These are phyloP conservation scores for Vigna reflexopilosa DNA, from an alignment of 306 rosid species.

Conservation along the genomic window DNA sequence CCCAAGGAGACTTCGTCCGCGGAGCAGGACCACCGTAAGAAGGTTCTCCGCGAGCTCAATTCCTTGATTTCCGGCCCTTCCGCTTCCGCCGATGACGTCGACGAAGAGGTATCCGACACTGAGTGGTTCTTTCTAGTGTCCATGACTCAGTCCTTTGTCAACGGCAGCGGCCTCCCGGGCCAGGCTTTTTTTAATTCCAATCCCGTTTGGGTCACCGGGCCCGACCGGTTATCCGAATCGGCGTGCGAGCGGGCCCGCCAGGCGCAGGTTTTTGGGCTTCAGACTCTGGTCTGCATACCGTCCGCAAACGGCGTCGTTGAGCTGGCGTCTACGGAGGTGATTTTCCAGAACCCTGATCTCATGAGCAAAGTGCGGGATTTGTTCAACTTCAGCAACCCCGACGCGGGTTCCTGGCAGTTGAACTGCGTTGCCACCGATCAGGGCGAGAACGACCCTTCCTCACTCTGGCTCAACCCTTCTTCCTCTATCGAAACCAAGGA, in stretches of 20 bases:
- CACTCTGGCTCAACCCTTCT: slow-evolving; percentile 77
- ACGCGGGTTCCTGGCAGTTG: slow-evolving; percentile 67
- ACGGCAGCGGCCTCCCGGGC: slow-evolving; percentile 75
- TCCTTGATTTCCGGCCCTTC: slow-evolving; percentile 81
- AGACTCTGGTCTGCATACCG: slow-evolving; percentile 81
- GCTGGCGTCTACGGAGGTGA: slow-evolving; percentile 74
- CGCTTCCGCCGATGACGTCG: slow-evolving; percentile 57
- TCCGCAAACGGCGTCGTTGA: slow-evolving; percentile 85
- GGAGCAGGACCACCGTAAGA: slow-evolving; percentile 87
- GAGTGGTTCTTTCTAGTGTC: slow-evolving; percentile 96
- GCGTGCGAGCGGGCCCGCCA: slow-evolving; percentile 78
- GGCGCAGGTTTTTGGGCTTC: slow-evolving; percentile 69
- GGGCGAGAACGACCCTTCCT: slow-evolving; percentile 84
- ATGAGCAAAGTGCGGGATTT: slow-evolving; percentile 71
- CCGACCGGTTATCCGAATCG: slow-evolving; percentile 55
- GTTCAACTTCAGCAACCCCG: slow-evolving; percentile 76
- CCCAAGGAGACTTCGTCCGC: slow-evolving; percentile 55
- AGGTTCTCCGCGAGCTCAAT: slow-evolving; percentile 82
- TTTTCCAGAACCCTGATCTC: slow-evolving; percentile 74
- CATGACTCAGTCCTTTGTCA: slow-evolving; percentile 83
- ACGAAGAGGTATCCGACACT: slow-evolving; percentile 90
- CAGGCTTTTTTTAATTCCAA: slow-evolving; percentile 64
- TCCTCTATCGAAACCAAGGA: slow-evolving; percentile 60
- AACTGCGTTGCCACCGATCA: slow-evolving; percentile 55
- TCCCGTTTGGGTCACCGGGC: slow-evolving; percentile 75